These are phyloP conservation scores for Coprinopsis marcescibilis DNA, from an alignment of 768 basidiomycete genomes.

Conservation along the genomic window DNA sequence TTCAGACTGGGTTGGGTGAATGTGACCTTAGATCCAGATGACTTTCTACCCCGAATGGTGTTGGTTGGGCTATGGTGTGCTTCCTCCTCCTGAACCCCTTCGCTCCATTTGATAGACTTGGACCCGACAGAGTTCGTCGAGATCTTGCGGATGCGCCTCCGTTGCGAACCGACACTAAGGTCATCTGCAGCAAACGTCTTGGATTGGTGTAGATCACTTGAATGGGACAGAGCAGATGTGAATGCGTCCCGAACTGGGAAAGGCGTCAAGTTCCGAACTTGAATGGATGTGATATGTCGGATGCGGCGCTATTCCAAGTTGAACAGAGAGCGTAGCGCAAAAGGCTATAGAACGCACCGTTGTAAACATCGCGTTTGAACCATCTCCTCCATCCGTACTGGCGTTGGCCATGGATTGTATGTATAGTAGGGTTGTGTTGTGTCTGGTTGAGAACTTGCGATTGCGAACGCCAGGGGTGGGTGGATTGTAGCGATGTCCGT, in stretches of 20 bases:
- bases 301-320: conserved; percentile 49
- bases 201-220: conserved; percentile 56
- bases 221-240: conserved; percentile 67
- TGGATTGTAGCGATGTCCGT: no score
- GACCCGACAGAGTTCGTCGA: conserved; percentile 55
- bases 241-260: conserved; percentile 77
- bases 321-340: background rate
- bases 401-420: background rate
- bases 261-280: conserved; percentile 78
- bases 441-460: no score
- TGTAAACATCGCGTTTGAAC: background rate
- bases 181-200: conserved; percentile 61
- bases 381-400: background rate
- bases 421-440: no score
- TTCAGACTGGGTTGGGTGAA: conserved; percentile 18
- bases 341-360: background rate
- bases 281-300: conserved; percentile 66
- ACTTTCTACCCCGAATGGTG: conserved; percentile 26
- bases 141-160: conserved; percentile 53
- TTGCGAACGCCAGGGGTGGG: no score
- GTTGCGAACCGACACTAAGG: conserved; percentile 53
- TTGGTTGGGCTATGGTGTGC: conserved; percentile 10
- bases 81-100: conserved; percentile 35
- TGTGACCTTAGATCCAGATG: conserved; percentile 42
- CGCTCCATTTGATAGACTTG: conserved; percentile 36